Conservation (phyloP, 208 protist genomes). For the Trypanosoma cruzi region DNA sequence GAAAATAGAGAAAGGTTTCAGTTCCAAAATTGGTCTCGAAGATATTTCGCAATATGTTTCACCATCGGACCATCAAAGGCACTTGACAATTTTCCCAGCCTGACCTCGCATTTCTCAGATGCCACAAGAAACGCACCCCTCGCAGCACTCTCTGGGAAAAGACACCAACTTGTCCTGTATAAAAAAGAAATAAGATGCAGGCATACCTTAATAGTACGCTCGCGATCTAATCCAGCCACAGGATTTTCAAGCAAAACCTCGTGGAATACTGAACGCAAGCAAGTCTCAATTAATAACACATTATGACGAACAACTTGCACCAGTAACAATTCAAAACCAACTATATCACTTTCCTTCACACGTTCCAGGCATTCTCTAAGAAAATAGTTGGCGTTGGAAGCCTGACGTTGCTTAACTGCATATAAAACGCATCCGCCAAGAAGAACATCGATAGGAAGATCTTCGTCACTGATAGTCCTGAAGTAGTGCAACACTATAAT, state of each 20-base stretch:
- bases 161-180: conserved; percentile 57
- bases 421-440: conserved; percentile 62
- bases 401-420: conserved; percentile 62
- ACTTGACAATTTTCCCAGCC: conserved; percentile 6
- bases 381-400: conserved; percentile 2
- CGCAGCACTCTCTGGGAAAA: conserved; percentile 69
- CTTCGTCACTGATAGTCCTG: conserved; percentile 19
- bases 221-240: conserved; percentile 27
- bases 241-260: conserved; percentile 32
- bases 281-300: conserved; percentile 72
- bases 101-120: conserved; percentile 26
- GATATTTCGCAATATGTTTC: conserved; percentile 19
- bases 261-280: conserved; percentile 59
- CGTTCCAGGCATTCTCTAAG: conserved; percentile 10
- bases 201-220: conserved; percentile 51
- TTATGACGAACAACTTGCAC: conserved; percentile 61
- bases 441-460: conserved; percentile 31
- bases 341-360: conserved; percentile 50
- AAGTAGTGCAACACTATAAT: conserved; percentile 33
- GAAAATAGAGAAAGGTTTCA: not conserved
- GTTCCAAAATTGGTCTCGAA: conserved; percentile 1
- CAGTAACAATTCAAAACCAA: conserved; percentile 63
- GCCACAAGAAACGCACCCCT: conserved; percentile 52
- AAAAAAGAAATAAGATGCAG: conserved; percentile 51
- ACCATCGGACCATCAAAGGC: conserved; percentile 17